Evolutionary conservation across 2,329 filamentous ascomycete genomes (phyloP), one percentile per base, ranked within the genome.

Genomic region (Elsinoe batatas): DNA sequence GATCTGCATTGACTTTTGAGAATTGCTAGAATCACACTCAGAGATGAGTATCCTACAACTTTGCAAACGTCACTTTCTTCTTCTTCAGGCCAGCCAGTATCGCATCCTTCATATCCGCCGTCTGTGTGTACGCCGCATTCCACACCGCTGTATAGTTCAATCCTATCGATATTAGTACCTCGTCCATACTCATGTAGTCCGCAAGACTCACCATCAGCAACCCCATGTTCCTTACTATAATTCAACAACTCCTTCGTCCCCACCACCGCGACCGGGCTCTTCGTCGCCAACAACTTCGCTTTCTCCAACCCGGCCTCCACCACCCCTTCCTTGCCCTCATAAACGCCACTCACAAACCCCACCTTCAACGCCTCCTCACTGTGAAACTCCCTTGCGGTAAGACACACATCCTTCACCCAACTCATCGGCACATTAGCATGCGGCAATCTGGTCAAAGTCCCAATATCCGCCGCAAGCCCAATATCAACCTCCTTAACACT

Each of bases 211-310:
- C 84, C 88, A 62, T 95, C 89, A 44, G 79, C 80, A 26, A 95
- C 81, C 1, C 78, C 76, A 68, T 90, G 82, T 69, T 95, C 91
- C 63, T 88, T 79, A 33, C 84, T 86, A 66, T 85, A 88, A 69
- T 93, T 90, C 66, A 95, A 67, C 59, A 95, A 71, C 72, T 93
- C 87, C 75, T 95, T 95, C 7, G 90, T 95, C 5, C 87, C 85
- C 73, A 89, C 82, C 60, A 91, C 87, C 1, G 89, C 90, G 18
- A 97, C 83, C 0, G 91, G 91, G 65, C 87, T 93, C 79, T 96
- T 96, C 15, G 69, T 74, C 26, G 87, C 86, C 57, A 96, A 80
- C 64, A 82, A 63, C 10, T 65, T 71, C 0, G 85, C 88, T 64
- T 87, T 65, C 59, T 80, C 75, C 58, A 91, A 47, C 0, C 79